Conservation (phyloP, 352 stramenopile species). For the Phytopythium helicoides region DNA sequence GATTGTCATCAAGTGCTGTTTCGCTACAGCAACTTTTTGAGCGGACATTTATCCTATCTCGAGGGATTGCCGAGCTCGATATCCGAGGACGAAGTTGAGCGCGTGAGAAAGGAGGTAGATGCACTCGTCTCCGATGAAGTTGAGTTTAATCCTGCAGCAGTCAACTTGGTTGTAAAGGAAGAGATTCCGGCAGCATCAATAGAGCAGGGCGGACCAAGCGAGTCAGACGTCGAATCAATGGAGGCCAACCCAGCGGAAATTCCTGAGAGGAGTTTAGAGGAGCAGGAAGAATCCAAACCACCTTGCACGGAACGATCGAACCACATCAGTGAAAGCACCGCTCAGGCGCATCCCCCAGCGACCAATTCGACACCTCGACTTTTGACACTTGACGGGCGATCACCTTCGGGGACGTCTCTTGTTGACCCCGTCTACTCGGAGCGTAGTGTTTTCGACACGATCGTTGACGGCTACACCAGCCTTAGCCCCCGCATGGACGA, state of each 20-base stretch:
- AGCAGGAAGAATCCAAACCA: not conserved
- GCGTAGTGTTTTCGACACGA: conserved; percentile 1
- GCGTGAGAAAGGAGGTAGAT: conserved; percentile 19
- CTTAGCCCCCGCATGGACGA: conserved; percentile 17
- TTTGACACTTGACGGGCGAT: not conserved
- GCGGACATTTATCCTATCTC: conserved; percentile 10
- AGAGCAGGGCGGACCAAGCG: not conserved
- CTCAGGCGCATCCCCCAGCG: not conserved
- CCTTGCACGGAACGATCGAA: not conserved
- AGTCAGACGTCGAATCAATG: not conserved
- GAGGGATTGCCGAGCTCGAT: conserved; percentile 6
- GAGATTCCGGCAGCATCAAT: not conserved
- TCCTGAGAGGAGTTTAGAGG: not conserved
- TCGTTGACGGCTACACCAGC: conserved; percentile 4
- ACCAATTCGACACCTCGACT: not conserved
- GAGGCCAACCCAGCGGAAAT: not conserved
- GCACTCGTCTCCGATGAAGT: conserved; percentile 21
- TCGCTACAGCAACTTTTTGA: conserved; percentile 20
- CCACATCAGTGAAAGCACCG: not conserved
- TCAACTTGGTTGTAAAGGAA: not conserved
- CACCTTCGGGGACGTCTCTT: conserved; percentile 1
- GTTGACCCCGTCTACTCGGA: not conserved
- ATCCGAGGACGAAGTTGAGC: conserved; percentile 10
- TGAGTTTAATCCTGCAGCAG: conserved; percentile 9
- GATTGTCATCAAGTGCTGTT: conserved; percentile 16